phyloP scores from a whole-genome alignment of 1,284 basidiomycete genomes.

The Papiliotrema nemorosa region DNA sequence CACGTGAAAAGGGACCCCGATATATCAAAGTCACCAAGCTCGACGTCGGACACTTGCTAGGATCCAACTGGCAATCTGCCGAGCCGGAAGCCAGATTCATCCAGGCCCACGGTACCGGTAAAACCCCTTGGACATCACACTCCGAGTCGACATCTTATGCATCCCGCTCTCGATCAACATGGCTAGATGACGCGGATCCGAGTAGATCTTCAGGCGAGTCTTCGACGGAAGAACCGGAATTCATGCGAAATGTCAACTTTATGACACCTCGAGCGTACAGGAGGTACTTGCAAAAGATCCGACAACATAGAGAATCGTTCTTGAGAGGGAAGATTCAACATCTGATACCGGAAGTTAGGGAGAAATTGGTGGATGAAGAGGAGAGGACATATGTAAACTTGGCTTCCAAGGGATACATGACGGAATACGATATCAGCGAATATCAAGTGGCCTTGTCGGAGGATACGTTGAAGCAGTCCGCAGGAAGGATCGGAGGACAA shows the following conservation, averaged over 20 bases:
- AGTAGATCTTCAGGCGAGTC: neutral
- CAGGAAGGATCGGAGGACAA: constrained; percentile 5
- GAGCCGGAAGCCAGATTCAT: constrained; percentile 48
- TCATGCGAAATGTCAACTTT: constrained; percentile 40
- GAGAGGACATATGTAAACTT: constrained; percentile 27
- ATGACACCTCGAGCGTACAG: constrained; percentile 43
- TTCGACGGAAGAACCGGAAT: constrained; percentile 4
- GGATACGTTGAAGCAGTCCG: constrained; percentile 7
- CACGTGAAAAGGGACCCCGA: constrained; percentile 22
- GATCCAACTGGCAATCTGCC: constrained; percentile 39
- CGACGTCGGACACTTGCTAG: constrained; percentile 36
- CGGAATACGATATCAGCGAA: constrained; percentile 11
- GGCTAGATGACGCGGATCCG: neutral
- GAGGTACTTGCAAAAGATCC: constrained; percentile 32
- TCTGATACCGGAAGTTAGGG: constrained; percentile 12
- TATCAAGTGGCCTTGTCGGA: constrained; percentile 26
- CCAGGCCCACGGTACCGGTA: constrained; percentile 39
- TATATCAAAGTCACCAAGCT: constrained; percentile 40
- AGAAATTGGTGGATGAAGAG: constrained; percentile 12
- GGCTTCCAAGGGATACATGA: constrained; percentile 10
- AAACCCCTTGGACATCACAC: constrained; percentile 27
- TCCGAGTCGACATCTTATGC: constrained; percentile 1
- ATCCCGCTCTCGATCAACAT: neutral
- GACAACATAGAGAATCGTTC: constrained; percentile 17
- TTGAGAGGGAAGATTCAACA: constrained; percentile 12